A percentile compares a stretch with the other conserved stretches of the same genome.
Conservation (phyloP, 371 early-diverging fungal genomes). For the Mortierella sp. region DNA sequence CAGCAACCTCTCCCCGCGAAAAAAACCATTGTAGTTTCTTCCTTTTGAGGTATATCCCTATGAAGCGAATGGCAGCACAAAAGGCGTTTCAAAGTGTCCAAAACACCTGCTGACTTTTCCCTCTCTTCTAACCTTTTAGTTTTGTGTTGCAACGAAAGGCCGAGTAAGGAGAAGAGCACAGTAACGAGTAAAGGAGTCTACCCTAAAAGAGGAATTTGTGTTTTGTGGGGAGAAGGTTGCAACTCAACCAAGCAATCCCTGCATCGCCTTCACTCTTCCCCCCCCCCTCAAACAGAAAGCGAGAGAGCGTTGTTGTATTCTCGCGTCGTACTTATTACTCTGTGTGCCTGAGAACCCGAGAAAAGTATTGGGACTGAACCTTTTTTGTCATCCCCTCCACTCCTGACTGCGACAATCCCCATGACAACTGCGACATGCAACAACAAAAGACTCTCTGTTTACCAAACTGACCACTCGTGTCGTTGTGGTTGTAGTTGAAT, state of each 20-base stretch:
- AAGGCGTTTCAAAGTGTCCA: neutral
- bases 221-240: constrained; percentile 8
- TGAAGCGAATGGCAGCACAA: neutral
- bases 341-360: neutral
- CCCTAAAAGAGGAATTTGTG: neutral
- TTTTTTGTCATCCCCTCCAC: neutral
- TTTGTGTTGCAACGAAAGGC: neutral
- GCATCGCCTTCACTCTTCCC: neutral
- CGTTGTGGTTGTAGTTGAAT: neutral
- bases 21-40: too few relatives aligned
- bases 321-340: neutral
- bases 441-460: neutral
- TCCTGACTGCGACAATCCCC: neutral
- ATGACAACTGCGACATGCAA: neutral
- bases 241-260: neutral
- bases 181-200: neutral
- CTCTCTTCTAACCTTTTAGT: neutral
- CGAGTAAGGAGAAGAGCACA: neutral
- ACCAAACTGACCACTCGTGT: neutral
- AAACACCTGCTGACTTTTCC: neutral
- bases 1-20: neutral
- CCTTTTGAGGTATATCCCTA: neutral
- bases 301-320: neutral
- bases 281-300: neutral
- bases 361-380: neutral